phyloP scores from a whole-genome alignment of 306 rosid species.

The Crataegus laevigata region DNA sequence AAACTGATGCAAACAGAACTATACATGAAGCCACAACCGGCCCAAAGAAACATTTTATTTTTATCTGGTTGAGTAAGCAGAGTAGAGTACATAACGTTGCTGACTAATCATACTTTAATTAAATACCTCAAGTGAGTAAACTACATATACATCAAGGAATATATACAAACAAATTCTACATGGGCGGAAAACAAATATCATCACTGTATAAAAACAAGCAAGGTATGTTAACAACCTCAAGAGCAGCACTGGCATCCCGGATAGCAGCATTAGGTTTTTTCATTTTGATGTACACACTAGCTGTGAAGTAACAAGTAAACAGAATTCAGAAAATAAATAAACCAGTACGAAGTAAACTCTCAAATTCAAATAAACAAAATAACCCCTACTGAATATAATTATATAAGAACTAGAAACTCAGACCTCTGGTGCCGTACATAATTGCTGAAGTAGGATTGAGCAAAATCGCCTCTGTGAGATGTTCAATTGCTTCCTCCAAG shows the following conservation, averaged over 20 bases:
- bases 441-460: conserved; percentile 84
- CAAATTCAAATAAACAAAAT: neutral
- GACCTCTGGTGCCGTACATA: conserved; percentile 87
- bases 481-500: conserved; percentile 67
- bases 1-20: neutral
- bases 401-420: neutral
- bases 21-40: neutral
- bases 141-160: neutral
- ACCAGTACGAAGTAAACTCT: neutral
- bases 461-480: conserved; percentile 64
- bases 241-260: conserved; percentile 83
- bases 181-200: neutral
- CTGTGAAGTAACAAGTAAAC: conserved; percentile 26
- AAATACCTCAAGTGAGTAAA: neutral
- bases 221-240: conserved; percentile 46
- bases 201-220: neutral
- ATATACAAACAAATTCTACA: too few relatives aligned
- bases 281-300: conserved; percentile 82
- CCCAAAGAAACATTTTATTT: neutral
- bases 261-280: conserved; percentile 87
- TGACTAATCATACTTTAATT: neutral
- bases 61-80: neutral
- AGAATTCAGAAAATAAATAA: neutral
- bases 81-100: neutral
- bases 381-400: too few relatives aligned